phyloP scores from a whole-genome alignment of 352 stramenopile genomes.

The Phytophthora sansomeana region DNA sequence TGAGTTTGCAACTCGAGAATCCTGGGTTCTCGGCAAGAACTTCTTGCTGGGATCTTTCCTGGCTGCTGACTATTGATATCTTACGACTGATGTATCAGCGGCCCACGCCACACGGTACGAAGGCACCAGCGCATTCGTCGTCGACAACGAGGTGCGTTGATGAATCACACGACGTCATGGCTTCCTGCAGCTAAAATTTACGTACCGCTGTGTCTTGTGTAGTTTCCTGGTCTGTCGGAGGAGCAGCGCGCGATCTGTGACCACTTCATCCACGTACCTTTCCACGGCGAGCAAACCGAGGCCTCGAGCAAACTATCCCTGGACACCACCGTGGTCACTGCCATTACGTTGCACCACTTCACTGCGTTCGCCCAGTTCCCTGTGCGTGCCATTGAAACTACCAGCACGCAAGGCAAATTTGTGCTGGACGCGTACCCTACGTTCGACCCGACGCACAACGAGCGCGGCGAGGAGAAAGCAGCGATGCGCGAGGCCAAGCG shows the following conservation, averaged over 20 bases:
- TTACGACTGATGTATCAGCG: conserved; percentile 41
- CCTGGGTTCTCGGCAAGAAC: conserved; percentile 9
- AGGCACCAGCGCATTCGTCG: conserved; percentile 73
- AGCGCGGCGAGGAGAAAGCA: conserved; percentile 49
- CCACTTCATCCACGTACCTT: conserved; percentile 66
- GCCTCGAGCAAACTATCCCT: conserved; percentile 46
- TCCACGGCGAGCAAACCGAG: conserved; percentile 54
- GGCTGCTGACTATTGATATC: conserved; percentile 12
- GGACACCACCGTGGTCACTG: conserved; percentile 70
- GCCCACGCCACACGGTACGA: conserved; percentile 56
- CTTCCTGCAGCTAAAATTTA: conserved; percentile 1
- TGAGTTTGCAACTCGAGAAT: neutral
- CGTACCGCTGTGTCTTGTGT: neutral
- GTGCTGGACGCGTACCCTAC: conserved; percentile 71
- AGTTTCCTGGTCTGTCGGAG: conserved; percentile 57
- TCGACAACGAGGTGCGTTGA: conserved; percentile 72
- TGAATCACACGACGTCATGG: conserved; percentile 3
- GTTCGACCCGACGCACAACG: conserved; percentile 38
- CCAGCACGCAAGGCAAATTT: conserved; percentile 81
- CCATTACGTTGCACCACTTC: conserved; percentile 77
- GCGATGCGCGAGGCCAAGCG: conserved; percentile 61
- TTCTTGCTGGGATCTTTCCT: conserved; percentile 5
- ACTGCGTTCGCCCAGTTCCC: conserved; percentile 65
- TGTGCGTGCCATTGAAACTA: conserved; percentile 67
- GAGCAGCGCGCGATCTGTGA: conserved; percentile 77